A percentile compares a stretch with the other conserved stretches of the same genome.
These are phyloP conservation scores for Heliocybe sulcata DNA, from an alignment of 1,284 basidiomycete species.

Conservation along the genomic window DNA sequence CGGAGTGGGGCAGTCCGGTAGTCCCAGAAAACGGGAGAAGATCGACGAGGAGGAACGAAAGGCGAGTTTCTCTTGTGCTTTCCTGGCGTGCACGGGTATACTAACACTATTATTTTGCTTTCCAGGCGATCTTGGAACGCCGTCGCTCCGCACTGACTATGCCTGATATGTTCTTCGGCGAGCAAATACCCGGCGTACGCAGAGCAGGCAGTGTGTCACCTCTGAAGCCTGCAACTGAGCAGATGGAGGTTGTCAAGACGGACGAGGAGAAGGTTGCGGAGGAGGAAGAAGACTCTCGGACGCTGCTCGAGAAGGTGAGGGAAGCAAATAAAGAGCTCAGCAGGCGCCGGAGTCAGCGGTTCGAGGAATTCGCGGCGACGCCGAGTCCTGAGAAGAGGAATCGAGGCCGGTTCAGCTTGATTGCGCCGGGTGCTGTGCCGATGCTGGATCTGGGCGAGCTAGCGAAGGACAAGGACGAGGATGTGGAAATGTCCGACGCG, in stretches of 20 bases:
- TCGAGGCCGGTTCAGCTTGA: slow-evolving; percentile 7
- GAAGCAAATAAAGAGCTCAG: slow-evolving; percentile 56
- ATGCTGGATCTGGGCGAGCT: slow-evolving; percentile 5
- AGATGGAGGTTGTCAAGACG: slow-evolving; percentile 12
- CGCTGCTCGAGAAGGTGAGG: slow-evolving; percentile 52
- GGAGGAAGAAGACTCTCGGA: slow-evolving; percentile 44
- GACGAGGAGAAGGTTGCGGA: slow-evolving; percentile 16
- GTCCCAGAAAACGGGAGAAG: slow-evolving; percentile 14
- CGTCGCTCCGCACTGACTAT: slow-evolving; percentile 46
- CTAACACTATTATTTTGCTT: not conserved
- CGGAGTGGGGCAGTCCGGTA: slow-evolving; percentile 11
- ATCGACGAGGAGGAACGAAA: slow-evolving; percentile 45
- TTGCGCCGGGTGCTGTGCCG: slow-evolving; percentile 2
- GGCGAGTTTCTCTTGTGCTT: slow-evolving; percentile 19
- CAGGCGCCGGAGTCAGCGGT: slow-evolving; percentile 33
- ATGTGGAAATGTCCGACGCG: slow-evolving; percentile 9
- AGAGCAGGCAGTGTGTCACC: not conserved
- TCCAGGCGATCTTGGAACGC: slow-evolving; percentile 51
- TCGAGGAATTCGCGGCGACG: not conserved
- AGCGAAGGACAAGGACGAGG: slow-evolving; percentile 7
- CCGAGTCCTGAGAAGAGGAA: slow-evolving; percentile 4
- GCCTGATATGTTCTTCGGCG: slow-evolving; percentile 45
- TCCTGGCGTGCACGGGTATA: not conserved
- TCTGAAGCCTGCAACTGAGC: not conserved
- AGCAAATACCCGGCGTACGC: slow-evolving; percentile 35